Conservation (phyloP, 2,329 filamentous ascomycete species). For the Immersiporthe knoxdaviesiana region DNA sequence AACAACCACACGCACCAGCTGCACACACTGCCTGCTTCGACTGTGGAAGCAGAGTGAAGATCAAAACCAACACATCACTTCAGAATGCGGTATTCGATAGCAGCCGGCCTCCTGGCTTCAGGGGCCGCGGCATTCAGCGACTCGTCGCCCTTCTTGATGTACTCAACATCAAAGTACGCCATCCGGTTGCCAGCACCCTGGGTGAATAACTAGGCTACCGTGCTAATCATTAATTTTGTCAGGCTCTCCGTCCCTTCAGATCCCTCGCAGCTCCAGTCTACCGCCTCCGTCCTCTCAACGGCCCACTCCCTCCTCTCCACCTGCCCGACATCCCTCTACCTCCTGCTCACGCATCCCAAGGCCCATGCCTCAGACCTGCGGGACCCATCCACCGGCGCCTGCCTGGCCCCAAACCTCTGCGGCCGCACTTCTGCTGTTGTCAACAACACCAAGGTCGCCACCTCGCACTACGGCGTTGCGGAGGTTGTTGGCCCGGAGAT, state of each 20-base stretch:
- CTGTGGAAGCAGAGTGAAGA: not conserved
- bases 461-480: conserved; percentile 52
- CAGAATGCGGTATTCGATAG: conserved; percentile 59
- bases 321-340: conserved; percentile 77
- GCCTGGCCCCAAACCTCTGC: conserved; percentile 59
- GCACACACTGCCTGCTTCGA: not conserved
- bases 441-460: conserved; percentile 37
- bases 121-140: conserved; percentile 76
- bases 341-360: conserved; percentile 78
- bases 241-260: conserved; percentile 41
- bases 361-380: conserved; percentile 71
- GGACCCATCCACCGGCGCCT: conserved; percentile 46
- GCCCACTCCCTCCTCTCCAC: conserved; percentile 58
- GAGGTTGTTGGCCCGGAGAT: conserved; percentile 60
- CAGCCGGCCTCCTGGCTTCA: conserved; percentile 58
- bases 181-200: conserved; percentile 10
- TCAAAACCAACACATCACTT: not conserved
- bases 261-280: conserved; percentile 53
- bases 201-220: not conserved
- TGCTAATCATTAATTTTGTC: not conserved
- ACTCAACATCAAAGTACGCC: conserved; percentile 80
- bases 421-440: conserved; percentile 39
- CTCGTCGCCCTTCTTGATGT: conserved; percentile 85
- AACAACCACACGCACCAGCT: conserved; percentile 1
- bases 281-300: conserved; percentile 46